phyloP scores from a whole-genome alignment of 1,284 basidiomycete species.

The Puccinia horiana region DNA sequence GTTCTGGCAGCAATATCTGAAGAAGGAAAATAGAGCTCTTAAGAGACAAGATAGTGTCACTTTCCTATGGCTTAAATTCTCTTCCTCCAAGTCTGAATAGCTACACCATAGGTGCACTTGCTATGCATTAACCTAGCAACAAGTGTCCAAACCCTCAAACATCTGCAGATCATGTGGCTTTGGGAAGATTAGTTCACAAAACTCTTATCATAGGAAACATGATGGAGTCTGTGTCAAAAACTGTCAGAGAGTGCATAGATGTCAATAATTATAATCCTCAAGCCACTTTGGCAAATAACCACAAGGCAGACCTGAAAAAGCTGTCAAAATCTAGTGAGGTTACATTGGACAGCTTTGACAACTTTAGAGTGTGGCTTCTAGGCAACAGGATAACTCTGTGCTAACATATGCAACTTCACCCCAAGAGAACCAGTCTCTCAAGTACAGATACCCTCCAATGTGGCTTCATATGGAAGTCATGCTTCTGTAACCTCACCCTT shows the following conservation, averaged over 20 bases:
- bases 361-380: too few relatives aligned
- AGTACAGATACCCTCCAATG: too few relatives aligned
- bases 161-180: not conserved
- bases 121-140: not conserved
- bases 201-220: not conserved
- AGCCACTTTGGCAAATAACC: too few relatives aligned
- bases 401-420: too few relatives aligned
- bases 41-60: not conserved
- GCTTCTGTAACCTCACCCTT: too few relatives aligned
- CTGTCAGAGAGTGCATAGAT: not conserved
- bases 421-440: too few relatives aligned
- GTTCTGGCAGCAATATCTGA: not conserved
- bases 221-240: not conserved
- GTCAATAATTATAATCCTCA: too few relatives aligned
- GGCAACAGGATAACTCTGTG: too few relatives aligned
- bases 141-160: not conserved
- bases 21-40: not conserved
- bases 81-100: not conserved
- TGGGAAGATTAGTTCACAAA: not conserved
- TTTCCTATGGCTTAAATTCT: not conserved
- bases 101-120: not conserved
- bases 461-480: too few relatives aligned
- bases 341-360: too few relatives aligned
- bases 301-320: too few relatives aligned
- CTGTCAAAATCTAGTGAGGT: too few relatives aligned